Base-by-base conservation (phyloP, 331 rosid genomes). In the Quercus phellos region DNA sequence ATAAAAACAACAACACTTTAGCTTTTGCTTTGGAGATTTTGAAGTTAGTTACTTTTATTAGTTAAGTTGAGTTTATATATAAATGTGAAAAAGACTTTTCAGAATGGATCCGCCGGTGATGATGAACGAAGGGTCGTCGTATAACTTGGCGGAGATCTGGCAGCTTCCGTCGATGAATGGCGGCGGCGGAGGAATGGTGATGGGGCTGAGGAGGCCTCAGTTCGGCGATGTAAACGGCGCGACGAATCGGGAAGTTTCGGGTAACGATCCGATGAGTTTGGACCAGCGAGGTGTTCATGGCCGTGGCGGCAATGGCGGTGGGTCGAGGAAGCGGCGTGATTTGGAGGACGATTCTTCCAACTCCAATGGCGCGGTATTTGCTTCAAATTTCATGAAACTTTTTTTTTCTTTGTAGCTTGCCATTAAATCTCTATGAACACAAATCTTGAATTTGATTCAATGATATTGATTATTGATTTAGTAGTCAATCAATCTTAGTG, bases 61-160 rank as follows among this genome's bases (percentile, higher is more conserved):
- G 11, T 38, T 38, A 7, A 38, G 43, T 38, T 38, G 12, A 8
- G 46, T 38, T 38, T 38, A 38, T 8, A 38, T 8, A 8, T 38
- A 38, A 38, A 38, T 38, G 46, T 38, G 46, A 38, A 38, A 34
- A 38, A 8, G 46, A 38, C 12, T 8, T 38, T 38, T 8, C 46
- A 38, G 46, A 38, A 93, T 94, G 98, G 97, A 94, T 94, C 98
- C 98, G 43, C 79, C 84, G 0, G 81, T 90, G 22, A 79, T 90
- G 43, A 87, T 87, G 61, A 86, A 84, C 82, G 86, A 64, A 13
- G 4, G 86, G 71, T 10, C 86, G 78, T 43, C 97, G 59, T 90
- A 2, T 75, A 89, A 86, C 77, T 78, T 87, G 6, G 19, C 94
- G 1, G 94, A 92, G 97, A 91, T 90, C 94, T 94, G 97, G 98